phyloP scores from a whole-genome alignment of 352 stramenopile genomes.

The Phytophthora ohioensis region DNA sequence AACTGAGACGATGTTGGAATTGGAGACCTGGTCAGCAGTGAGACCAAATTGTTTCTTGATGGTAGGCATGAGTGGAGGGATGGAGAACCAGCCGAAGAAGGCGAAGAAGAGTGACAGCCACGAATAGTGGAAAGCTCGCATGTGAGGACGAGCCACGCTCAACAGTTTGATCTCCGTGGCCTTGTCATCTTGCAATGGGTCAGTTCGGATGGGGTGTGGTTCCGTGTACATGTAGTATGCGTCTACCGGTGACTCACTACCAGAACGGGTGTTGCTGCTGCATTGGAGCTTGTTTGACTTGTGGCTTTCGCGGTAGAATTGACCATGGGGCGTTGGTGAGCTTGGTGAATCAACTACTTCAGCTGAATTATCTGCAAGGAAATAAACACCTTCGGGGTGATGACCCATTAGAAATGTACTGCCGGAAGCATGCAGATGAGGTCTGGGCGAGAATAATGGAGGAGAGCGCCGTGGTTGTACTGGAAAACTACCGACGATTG shows the following conservation, averaged over 20 bases:
- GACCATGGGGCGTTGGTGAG: background rate
- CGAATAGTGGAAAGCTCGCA: constrained; percentile 94
- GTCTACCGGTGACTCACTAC: background rate
- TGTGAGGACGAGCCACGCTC: constrained; percentile 76
- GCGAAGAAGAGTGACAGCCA: constrained; percentile 96
- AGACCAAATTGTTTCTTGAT: constrained; percentile 90
- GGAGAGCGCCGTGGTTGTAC: background rate
- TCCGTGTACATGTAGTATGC: background rate
- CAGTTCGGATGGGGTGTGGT: constrained; percentile 36
- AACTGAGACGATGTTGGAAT: constrained; percentile 92
- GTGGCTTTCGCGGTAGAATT: background rate
- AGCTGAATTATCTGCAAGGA: background rate
- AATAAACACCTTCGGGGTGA: background rate
- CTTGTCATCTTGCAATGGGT: constrained; percentile 47
- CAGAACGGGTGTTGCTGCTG: background rate
- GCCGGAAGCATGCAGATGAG: background rate
- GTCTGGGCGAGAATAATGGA: background rate
- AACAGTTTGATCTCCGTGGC: constrained; percentile 46
- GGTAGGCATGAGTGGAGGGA: constrained; percentile 93
- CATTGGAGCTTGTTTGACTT: background rate
- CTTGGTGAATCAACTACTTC: background rate
- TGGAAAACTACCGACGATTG: background rate
- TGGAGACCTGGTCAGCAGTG: constrained; percentile 87
- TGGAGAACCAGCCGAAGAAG: constrained; percentile 96
- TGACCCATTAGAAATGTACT: too few species aligned